Base-by-base conservation (phyloP, 2,329 filamentous ascomycete species). In the Emydomyces testavorans region DNA sequence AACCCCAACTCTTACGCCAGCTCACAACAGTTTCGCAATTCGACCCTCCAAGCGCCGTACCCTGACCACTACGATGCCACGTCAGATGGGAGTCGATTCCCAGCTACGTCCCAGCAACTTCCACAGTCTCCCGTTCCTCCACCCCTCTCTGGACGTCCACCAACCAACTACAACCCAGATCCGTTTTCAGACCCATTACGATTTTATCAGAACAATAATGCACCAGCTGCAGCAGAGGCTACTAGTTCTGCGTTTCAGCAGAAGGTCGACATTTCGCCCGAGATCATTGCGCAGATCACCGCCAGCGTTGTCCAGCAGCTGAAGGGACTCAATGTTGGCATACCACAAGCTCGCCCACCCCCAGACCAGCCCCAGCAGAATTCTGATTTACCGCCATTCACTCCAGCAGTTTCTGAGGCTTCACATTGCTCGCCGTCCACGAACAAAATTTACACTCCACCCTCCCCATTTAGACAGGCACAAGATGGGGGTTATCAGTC, bases 381-480 rank as follows among this genome's bases (percentile, higher is more conserved):
- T 16, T 18, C 50, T 4, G 36, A 43, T 38, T 20, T 49, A n/a
- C 15, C 41, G n/a, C 34, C 47, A 8, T 49, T 45, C 24, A 69
- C 73, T 26, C 63, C 68, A 3, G 59, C 62, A 40, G 57, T 58
- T 31, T 54, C 58, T 11, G 63, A 70, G 41, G 65, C 32, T n/a
- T 40, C 35, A 2, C 38, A 40, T 26, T 18, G 23, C 15, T 28
- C 38, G 3, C 16, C 49, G 3, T 18, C 46, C 15, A 26, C 20
- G 10, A 44, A 44, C 18, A 41, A 66, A 50, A 64, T 74, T 38
- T 75, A 74, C 57, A 78, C 76, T 28, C 76, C 76, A 36, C 77
- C 76, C 13, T 77, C 75, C 20, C 74, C 76, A 43, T 58, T 57
- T 52, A 63, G 54, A 45, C 51, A 46, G 42, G 51, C 53, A 7